Conservation (phyloP, 75 land plant species). For the Pinus taeda region DNA sequence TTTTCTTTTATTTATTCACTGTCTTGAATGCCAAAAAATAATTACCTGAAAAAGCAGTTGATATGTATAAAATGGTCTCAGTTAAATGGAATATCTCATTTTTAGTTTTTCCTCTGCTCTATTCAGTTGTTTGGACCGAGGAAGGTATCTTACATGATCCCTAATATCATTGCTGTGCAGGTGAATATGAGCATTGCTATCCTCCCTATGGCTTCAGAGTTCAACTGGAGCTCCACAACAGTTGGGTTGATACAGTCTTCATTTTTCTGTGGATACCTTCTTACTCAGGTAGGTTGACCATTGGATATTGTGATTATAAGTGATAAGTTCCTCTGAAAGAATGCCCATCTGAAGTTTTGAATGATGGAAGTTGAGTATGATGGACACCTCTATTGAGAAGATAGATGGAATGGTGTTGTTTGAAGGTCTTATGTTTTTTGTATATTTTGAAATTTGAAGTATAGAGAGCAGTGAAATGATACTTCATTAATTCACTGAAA, state of each 20-base stretch:
- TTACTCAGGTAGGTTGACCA: slow-evolving; percentile 74
- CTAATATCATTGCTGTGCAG: slow-evolving; percentile 25
- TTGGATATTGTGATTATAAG: background rate
- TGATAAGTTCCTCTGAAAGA: background rate
- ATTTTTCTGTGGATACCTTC: slow-evolving; percentile 99
- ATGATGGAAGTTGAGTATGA: background rate
- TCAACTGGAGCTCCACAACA: slow-evolving; percentile 88
- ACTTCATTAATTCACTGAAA: background rate
- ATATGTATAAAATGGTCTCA: background rate
- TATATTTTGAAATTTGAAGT: background rate
- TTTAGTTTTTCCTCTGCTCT: background rate
- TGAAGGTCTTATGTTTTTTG: background rate
- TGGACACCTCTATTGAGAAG: background rate
- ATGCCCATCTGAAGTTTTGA: background rate
- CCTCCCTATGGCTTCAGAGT: slow-evolving; percentile 92
- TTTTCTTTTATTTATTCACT: background rate
- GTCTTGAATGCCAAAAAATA: background rate
- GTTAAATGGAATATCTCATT: background rate
- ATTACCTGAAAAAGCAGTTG: background rate
- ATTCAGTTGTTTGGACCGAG: background rate
- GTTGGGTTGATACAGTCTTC: slow-evolving; percentile 98
- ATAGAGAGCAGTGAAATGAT: background rate
- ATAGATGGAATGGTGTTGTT: background rate
- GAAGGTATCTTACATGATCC: background rate
- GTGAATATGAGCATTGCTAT: slow-evolving; percentile 99